Evolutionary conservation across 345 rosid genomes (phyloP).

Genomic region (Eucalyptus pumila): DNA sequence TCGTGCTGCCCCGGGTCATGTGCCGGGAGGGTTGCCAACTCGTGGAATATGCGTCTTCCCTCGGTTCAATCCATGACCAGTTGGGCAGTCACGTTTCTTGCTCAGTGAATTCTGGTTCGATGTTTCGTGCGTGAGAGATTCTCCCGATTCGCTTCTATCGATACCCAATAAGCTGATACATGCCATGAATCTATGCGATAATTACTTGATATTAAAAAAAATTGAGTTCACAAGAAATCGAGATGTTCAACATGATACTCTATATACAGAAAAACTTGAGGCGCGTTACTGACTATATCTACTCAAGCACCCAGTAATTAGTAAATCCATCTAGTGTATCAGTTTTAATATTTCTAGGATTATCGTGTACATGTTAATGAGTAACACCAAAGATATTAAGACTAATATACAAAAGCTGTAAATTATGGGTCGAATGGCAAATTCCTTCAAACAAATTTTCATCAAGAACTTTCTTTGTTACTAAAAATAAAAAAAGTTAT

Average conservation of each 20-base stretch:
- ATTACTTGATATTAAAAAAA: background rate
- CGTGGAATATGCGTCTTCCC: background rate
- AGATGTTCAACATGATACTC: background rate
- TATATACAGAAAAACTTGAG: background rate
- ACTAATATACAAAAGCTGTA: background rate
- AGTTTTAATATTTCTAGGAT: background rate
- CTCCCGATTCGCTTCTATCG: background rate
- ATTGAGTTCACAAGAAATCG: background rate
- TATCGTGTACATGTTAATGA: background rate
- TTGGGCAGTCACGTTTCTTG: background rate
- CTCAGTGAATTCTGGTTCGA: background rate
- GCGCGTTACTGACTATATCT: background rate
- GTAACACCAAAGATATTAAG: background rate
- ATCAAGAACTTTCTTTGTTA: background rate
- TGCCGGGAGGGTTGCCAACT: background rate
- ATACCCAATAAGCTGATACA: background rate
- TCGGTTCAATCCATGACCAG: background rate
- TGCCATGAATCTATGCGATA: too few species aligned
- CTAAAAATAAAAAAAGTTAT: accelerated
- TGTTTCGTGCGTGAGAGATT: background rate
- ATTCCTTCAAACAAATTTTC: background rate
- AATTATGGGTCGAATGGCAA: background rate
- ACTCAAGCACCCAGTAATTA: too few species aligned
- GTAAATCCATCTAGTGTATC: background rate
- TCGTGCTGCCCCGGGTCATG: background rate